Conservation (phyloP, 2,329 filamentous ascomycete species). For the Triangularia setosa region DNA sequence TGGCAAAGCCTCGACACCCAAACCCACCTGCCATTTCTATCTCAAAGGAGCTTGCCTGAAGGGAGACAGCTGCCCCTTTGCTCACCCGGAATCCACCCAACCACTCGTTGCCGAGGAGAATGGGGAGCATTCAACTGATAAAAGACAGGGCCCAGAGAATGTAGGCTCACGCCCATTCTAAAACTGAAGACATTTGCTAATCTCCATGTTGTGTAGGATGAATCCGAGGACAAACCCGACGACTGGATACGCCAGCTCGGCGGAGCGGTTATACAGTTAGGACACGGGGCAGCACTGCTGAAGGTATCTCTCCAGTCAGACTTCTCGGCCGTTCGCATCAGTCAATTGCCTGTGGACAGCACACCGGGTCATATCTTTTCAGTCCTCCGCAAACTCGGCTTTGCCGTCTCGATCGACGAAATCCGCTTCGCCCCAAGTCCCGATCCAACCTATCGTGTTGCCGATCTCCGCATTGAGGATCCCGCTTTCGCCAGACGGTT, state of each 20-base stretch:
- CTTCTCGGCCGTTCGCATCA: conserved; percentile 35
- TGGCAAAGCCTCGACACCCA: neutral
- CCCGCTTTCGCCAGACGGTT: conserved; percentile 27
- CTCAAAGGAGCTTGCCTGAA: neutral
- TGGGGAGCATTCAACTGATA: neutral
- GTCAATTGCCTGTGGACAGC: conserved; percentile 26
- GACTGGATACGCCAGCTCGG: conserved; percentile 20
- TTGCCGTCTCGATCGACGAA: conserved; percentile 9
- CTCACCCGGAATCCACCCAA: neutral
- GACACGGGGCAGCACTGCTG: conserved; percentile 30
- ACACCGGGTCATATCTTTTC: conserved; percentile 20
- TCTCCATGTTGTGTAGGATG: neutral
- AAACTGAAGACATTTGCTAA: neutral
- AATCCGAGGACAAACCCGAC: conserved; percentile 13
- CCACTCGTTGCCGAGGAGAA: neutral
- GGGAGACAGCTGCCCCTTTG: neutral
- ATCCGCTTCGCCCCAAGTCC: conserved; percentile 17
- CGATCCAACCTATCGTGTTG: conserved; percentile 12
- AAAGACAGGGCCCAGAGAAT: neutral
- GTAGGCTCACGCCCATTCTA: neutral
- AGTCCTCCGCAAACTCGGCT: conserved; percentile 21
- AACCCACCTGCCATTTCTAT: neutral
- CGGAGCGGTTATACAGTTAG: conserved; percentile 32
- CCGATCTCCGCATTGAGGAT: conserved; percentile 28
- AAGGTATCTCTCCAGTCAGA: conserved; percentile 34